Percentiles rank a stretch among this genome's conserved stretches.
Conservation (phyloP, 73 alveolate genomes). For the Durusdinium trenchii region DNA sequence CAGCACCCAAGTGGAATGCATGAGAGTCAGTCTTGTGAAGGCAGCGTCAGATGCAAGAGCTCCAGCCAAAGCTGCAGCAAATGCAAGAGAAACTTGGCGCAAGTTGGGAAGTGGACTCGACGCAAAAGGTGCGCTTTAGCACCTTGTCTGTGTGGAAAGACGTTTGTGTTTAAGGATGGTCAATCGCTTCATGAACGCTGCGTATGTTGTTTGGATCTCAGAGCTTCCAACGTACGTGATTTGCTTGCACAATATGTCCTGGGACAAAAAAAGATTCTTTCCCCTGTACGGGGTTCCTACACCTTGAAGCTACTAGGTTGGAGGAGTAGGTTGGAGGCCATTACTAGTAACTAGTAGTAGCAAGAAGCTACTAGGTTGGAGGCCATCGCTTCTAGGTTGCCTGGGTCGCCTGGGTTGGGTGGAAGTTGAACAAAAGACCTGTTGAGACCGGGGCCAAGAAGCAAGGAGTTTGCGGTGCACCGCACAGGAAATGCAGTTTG, state of each 20-base stretch:
- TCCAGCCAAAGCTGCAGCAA: slow-evolving; percentile 85
- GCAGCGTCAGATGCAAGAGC: slow-evolving; percentile 95
- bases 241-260: no score
- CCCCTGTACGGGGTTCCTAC: not conserved
- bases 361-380: no score
- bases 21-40: not conserved
- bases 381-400: no score
- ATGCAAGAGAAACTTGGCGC: slow-evolving; percentile 72
- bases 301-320: no score
- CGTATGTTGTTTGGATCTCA: slow-evolving; percentile 29
- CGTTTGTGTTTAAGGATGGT: slow-evolving; percentile 17
- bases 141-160: not conserved
- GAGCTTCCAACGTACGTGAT: not conserved
- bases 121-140: not conserved
- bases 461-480: no score
- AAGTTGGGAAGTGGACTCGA: not conserved
- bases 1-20: not conserved
- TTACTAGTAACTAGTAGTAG: no score
- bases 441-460: not conserved
- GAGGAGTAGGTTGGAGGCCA: no score
- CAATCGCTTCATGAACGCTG: slow-evolving; percentile 52
- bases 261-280: no score
- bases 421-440: no score
- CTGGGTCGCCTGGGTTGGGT: no score
- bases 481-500: no score